Evolutionary conservation across 2,329 filamentous ascomycete genomes (phyloP).

Genomic region (Cordyceps militaris): DNA sequence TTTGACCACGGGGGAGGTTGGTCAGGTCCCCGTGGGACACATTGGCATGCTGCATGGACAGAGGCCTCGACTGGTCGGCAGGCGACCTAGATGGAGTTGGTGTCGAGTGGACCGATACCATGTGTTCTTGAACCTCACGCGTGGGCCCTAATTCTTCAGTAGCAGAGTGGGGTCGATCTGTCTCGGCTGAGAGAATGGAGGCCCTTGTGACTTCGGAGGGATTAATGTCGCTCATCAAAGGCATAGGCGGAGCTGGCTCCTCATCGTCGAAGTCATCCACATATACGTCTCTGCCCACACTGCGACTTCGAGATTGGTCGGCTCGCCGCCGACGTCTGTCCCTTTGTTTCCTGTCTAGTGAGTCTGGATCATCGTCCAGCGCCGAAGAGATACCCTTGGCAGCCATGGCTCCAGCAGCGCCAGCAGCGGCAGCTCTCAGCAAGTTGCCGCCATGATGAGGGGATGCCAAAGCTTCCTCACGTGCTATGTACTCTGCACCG

Average conservation of each 20-base stretch:
- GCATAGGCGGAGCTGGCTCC: conserved; percentile 66
- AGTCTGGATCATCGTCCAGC: conserved; percentile 33
- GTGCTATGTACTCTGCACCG: conserved; percentile 28
- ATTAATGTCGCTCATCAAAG: conserved; percentile 77
- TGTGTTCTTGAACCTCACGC: conserved; percentile 55
- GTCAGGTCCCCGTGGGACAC: conserved; percentile 53
- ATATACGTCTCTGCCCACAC: conserved; percentile 38
- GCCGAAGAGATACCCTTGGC: conserved; percentile 28
- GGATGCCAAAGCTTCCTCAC: conserved; percentile 36
- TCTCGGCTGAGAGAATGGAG: conserved; percentile 77
- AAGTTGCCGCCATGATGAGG: conserved; percentile 38
- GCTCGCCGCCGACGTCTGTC: conserved; percentile 45
- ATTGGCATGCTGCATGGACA: conserved; percentile 63
- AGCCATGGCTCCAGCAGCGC: conserved; percentile 33
- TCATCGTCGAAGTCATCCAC: conserved; percentile 47
- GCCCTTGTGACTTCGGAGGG: conserved; percentile 81
- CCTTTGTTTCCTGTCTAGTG: conserved; percentile 45
- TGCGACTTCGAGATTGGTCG: conserved; percentile 39
- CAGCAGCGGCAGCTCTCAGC: conserved; percentile 38
- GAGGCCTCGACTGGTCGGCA: conserved; percentile 47
- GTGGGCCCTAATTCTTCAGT: conserved; percentile 55
- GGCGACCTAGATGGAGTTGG: conserved; percentile 54
- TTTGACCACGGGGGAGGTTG: conserved; percentile 43
- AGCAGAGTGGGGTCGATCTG: conserved; percentile 64
- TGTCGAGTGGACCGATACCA: conserved; percentile 53